These are phyloP conservation scores for Aphanocladium album DNA, from an alignment of 2,329 filamentous ascomycete species.

Conservation along the genomic window DNA sequence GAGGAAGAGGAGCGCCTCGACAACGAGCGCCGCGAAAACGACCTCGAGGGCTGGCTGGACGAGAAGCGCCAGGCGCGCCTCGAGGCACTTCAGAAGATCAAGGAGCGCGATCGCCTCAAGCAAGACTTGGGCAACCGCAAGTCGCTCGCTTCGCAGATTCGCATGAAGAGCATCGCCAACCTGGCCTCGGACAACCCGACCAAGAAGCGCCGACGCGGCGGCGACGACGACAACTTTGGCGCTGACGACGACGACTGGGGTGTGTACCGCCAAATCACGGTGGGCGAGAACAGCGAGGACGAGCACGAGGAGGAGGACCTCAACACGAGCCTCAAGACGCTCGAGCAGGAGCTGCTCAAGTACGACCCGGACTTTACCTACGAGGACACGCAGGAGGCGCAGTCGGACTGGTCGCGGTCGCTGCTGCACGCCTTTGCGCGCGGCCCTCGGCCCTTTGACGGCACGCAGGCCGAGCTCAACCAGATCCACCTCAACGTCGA, in stretches of 20 bases:
- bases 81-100: constrained; percentile 74
- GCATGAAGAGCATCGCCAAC: constrained; percentile 97
- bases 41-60: constrained; percentile 81
- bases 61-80: constrained; percentile 71
- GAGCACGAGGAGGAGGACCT: constrained; percentile 92
- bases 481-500: constrained; percentile 96
- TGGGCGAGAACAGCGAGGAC: constrained; percentile 76
- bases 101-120: constrained; percentile 88
- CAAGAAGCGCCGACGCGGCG: constrained; percentile 79
- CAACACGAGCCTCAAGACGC: constrained; percentile 61
- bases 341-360: constrained; percentile 80
- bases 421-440: constrained; percentile 85
- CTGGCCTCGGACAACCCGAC: constrained; percentile 82
- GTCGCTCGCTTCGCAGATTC: constrained; percentile 89
- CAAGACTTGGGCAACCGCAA: constrained; percentile 95
- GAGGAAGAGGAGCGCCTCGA: constrained; percentile 82
- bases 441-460: constrained; percentile 82
- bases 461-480: constrained; percentile 72
- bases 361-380: constrained; percentile 89
- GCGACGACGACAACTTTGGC: constrained; percentile 93
- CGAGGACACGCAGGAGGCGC: constrained; percentile 84
- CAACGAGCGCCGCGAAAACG: constrained; percentile 73
- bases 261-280: constrained; percentile 88
- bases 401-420: constrained; percentile 91
- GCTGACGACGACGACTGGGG: constrained; percentile 98